Evolutionary conservation across 164 flowering plant species (phyloP).

Genomic region (Stephania yunnanensis): DNA sequence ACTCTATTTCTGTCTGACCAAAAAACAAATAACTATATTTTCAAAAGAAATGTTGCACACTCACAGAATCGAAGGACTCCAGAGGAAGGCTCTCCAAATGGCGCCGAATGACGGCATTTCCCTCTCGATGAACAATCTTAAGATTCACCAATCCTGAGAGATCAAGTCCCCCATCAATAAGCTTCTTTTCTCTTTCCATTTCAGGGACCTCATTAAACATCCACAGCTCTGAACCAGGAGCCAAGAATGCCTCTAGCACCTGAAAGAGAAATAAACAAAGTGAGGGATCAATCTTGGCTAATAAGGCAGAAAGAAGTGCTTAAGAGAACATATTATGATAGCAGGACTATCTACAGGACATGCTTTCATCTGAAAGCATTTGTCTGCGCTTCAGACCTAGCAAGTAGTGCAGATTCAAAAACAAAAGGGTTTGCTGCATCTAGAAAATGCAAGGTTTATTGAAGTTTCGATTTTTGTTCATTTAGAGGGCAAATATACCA

Average conservation of each 20-base stretch:
- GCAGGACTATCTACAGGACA: not conserved
- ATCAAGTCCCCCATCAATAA: slow-evolving; percentile 83
- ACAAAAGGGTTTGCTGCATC: too few species aligned
- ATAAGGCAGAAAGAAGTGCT: not conserved
- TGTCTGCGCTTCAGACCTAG: too few species aligned
- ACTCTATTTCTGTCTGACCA: too few species aligned
- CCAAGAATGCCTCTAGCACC: slow-evolving; percentile 83
- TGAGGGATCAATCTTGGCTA: not conserved
- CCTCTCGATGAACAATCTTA: slow-evolving; percentile 80
- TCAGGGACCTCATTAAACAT: slow-evolving; percentile 89
- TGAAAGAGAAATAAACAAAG: slow-evolving; percentile 13
- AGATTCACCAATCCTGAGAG: slow-evolving; percentile 51
- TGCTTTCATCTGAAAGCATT: too few species aligned
- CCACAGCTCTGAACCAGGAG: slow-evolving; percentile 88
- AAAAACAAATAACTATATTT: not conserved
- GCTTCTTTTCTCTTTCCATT: slow-evolving; percentile 69
- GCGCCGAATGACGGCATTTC: slow-evolving; percentile 84
- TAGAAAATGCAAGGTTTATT: too few species aligned
- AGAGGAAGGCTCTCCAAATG: slow-evolving; percentile 83
- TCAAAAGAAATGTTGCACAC: slow-evolving; percentile 21
- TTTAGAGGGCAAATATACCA: too few species aligned
- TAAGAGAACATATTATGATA: not conserved
- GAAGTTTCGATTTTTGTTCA: too few species aligned
- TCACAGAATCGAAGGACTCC: slow-evolving; percentile 95
- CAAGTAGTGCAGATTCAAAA: too few species aligned